Conservation (phyloP, 352 stramenopile species). For the Globisporangium alternatum region DNA sequence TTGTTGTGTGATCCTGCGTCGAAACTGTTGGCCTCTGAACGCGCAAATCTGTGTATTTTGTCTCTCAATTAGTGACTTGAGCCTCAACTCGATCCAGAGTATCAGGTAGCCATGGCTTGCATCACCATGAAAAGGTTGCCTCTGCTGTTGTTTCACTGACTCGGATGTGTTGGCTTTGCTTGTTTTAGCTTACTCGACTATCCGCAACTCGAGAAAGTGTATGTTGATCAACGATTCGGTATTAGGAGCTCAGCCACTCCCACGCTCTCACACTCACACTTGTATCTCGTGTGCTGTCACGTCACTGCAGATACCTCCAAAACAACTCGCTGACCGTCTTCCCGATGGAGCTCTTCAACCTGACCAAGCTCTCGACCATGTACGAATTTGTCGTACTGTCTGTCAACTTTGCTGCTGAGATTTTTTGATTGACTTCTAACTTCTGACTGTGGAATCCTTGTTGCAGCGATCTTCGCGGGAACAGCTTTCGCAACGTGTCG, state of each 20-base stretch:
- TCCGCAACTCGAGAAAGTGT: slow-evolving; percentile 18
- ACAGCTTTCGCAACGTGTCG: slow-evolving; percentile 9
- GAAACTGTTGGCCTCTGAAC: background rate
- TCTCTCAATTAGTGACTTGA: slow-evolving; percentile 10
- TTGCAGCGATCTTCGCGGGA: slow-evolving; percentile 23
- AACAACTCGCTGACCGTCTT: slow-evolving; percentile 22
- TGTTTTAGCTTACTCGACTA: slow-evolving; percentile 10
- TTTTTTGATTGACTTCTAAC: no score
- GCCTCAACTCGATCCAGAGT: slow-evolving; percentile 15
- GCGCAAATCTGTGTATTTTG: background rate
- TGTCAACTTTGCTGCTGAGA: no score
- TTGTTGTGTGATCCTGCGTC: background rate
- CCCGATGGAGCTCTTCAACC: slow-evolving; percentile 18
- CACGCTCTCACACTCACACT: background rate
- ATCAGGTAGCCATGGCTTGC: slow-evolving; percentile 1
- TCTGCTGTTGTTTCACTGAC: background rate
- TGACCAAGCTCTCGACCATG: slow-evolving; percentile 14
- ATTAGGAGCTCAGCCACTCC: background rate
- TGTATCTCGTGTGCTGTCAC: background rate
- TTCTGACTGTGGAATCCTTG: background rate
- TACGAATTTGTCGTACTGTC: background rate
- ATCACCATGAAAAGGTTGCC: background rate
- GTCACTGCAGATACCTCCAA: slow-evolving; percentile 16
- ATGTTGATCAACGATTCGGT: background rate
- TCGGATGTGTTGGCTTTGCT: background rate